Base-by-base conservation (phyloP, 176 grass and related monocot genomes). In the Cymbopogon citratus region DNA sequence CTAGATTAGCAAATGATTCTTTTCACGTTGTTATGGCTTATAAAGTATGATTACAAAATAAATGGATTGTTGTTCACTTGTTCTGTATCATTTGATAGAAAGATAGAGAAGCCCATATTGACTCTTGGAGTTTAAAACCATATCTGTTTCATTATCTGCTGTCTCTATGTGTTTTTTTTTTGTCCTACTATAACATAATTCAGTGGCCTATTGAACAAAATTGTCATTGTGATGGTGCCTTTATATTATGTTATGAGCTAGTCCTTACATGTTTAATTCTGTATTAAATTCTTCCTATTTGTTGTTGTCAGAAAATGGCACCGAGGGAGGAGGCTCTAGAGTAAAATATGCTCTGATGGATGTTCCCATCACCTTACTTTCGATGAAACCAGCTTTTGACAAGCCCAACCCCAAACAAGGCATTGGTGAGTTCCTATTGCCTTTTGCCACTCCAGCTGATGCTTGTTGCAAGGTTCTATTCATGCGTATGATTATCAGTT, bases 331-430 rank as follows among this genome's bases (percentile, higher is more conserved):
- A 51, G 89, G 87, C 67, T 95, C 82, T 59, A 93, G 92, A 89
- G 92, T 93, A 57, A 99, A 95, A 73, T 99, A 99, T 38, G 69
- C 73, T 12, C 76, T 99, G 44, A 89, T 95, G 83, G 95, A 98
- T 98, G 82, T 85, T 87, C 96, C 91, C 46, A 63, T 91, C 71
- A 91, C 87, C 73, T 83, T 98, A 40, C 92, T 89, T 57, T 87
- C 66, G 9, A 89, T 84, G 48, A 99, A 95, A 76, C 91, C 96
- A 65, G 83, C 78, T 65, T 73, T 46, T 59, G 96, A 99, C 66
- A 99, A 99, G 83, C 96, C 96, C 77, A 99, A 95, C 83, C 92
- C 96, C 34, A 99, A 95, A 79, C 96, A 95, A 83, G 96, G 96
- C 77, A 92, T 99, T 65, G 92, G 92, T 99, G 74, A 93, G 92